Evolutionary conservation across 2,329 filamentous ascomycete genomes (phyloP), one percentile per base, ranked within the genome.

Genomic region (Penicillium paneum): DNA sequence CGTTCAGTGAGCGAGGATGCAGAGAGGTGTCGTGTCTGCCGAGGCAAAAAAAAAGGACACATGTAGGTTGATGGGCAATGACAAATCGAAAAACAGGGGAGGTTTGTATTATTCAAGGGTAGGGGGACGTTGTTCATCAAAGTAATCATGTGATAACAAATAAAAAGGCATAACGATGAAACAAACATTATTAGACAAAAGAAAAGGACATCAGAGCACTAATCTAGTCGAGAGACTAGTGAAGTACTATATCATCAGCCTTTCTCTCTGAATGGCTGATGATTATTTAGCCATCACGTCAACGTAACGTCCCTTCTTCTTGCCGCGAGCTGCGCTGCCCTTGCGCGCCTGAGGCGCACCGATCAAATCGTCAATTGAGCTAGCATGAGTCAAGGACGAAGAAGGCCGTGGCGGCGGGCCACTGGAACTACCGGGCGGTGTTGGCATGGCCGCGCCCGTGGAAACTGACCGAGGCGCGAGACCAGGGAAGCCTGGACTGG

Each of bases 341-440:
- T 89, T 92, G 60, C 89, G 83, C 17, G 88, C 83, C 29, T 81
- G 83, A 3, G 88, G 84, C 5, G 88, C 86, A 5, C 90, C 90
- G 21, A 99, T 78, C 59, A 99, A 78, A 71, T 99, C 94, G 66
- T 99, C 94, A 68, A 99, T 95, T 64, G 89, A 94, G 73, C 87
- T 95, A n/a, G 91, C 90, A 68, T 90, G 91, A 73, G 90, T 95
- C 81, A 96, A 86, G 58, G 89, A 88, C 3, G 91, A 96, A 6
- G 84, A 74, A 5, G 91, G 91, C 58, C 89, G 79, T 11, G 86
- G 86, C 35, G 64, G 57, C 31, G 54, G 54, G n/a, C 75, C 71
- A 19, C 71, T 62, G 2, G 71, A 68, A 19, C 71, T 67, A 44
- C 68, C 68, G 6, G 74, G 69, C 8, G 74, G 71, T 34, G 69